Conservation (phyloP, 768 basidiomycete genomes). For the Pleurotus tuber-regium region DNA sequence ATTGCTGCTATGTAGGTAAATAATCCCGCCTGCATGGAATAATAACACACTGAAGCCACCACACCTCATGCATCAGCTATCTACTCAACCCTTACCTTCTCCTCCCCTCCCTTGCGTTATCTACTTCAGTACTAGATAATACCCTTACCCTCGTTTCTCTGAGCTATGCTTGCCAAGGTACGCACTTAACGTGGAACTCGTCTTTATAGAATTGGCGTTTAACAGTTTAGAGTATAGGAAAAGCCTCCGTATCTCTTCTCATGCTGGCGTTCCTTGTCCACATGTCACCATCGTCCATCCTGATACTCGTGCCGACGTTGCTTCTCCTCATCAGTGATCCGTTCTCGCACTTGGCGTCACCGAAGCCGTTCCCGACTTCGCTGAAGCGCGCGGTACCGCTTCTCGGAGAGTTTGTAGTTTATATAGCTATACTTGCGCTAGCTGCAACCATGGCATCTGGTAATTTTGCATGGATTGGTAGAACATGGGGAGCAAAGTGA, state of each 20-base stretch:
- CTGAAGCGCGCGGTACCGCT: conserved; percentile 32
- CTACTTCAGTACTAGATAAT: conserved; percentile 84
- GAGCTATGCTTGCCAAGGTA: conserved; percentile 70
- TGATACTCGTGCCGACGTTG: conserved; percentile 65
- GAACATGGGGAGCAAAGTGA: conserved; percentile 87
- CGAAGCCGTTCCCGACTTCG: conserved; percentile 34
- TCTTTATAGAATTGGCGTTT: neutral
- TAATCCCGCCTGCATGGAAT: neutral
- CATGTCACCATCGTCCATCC: conserved; percentile 65
- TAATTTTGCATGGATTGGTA: conserved; percentile 63
- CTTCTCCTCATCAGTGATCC: conserved; percentile 63
- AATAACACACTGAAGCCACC: neutral
- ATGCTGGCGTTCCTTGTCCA: conserved; percentile 71
- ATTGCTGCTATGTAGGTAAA: conserved; percentile 65
- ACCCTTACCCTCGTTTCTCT: conserved; percentile 62
- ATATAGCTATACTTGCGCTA: conserved; percentile 44
- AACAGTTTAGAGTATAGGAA: conserved; percentile 41
- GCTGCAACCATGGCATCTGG: conserved; percentile 59
- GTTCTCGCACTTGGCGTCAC: conserved; percentile 66
- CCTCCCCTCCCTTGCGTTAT: conserved; percentile 74
- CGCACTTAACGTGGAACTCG: conserved; percentile 17
- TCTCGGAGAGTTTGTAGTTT: conserved; percentile 49
- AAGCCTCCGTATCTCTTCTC: conserved; percentile 54
- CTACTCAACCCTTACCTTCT: conserved; percentile 89
- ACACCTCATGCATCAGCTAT: conserved; percentile 48